Base-by-base conservation (phyloP, 2,329 filamentous ascomycete genomes). In the Plectosphaerella cucumerina region DNA sequence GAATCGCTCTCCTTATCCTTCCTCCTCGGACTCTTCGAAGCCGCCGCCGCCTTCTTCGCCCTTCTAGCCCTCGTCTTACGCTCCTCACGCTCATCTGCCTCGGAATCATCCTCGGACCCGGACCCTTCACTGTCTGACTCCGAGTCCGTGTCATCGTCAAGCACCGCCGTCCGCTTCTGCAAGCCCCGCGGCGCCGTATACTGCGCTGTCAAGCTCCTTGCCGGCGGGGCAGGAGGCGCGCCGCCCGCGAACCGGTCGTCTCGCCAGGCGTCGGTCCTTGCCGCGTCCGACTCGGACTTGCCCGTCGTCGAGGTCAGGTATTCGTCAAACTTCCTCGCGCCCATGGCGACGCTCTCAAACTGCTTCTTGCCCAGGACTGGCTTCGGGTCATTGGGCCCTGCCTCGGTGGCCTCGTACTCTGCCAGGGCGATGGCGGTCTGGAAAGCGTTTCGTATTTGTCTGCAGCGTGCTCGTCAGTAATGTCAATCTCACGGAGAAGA, bases 341-440 rank as follows among this genome's bases (percentile, higher is more conserved):
- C 54, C 50, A 58, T 55, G 2, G 59, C 57, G 1, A 59, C 57
- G 2, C 56, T 55, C 35, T 52, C 56, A 43, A 61, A 45, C 12
- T 62, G 58, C n/a, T 60, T 47, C 22, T 53, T 56, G 39, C 61
- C 49, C 6, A 53, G 37, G 6, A 60, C 50, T 1, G 53, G 52
- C 2, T 54, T 57, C 14, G 51, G 45, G 12, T 55, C 43, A 4
- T 58, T 55, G 5, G 52, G 54, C 5, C 59, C 55, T 21, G 57
- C 60, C 12, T 10, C 26, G 6, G 26, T 42, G 12, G 6, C n/a
- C 39, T 42, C n/a, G 6, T 18, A 17, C 47, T 65, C 62, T 4
- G 60, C 62, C 1, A 68, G 52, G 0, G 65, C 62, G 0, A 69
- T 63, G 1, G 64, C 66, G 0, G 61, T 66, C 50, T 68, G 64